phyloP scores from a whole-genome alignment of 805 yeast species.

The Clavispora phyllophila region DNA sequence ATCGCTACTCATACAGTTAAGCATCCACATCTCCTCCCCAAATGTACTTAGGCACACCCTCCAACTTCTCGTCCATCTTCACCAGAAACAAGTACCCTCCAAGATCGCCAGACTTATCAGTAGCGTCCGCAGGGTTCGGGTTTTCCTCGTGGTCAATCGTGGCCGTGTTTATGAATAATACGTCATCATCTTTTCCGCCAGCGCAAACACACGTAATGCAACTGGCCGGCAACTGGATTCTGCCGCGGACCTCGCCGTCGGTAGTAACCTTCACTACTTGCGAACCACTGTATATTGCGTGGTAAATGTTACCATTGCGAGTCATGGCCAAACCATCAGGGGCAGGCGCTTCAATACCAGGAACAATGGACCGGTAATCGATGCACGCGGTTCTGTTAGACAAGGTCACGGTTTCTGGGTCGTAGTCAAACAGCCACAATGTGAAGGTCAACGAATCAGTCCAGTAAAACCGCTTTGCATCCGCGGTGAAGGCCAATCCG shows the following conservation, averaged over 20 bases:
- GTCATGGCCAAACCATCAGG: constrained; percentile 81
- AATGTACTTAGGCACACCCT: constrained; percentile 20
- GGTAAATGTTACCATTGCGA: constrained; percentile 48
- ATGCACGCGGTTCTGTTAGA: constrained; percentile 23
- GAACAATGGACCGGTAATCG: constrained; percentile 14
- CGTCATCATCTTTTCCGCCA: constrained; percentile 48
- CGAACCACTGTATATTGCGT: constrained; percentile 62
- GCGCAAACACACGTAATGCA: constrained; percentile 64
- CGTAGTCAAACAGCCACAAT: constrained; percentile 37
- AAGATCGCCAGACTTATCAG: constrained; percentile 36
- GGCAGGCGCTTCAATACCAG: constrained; percentile 37
- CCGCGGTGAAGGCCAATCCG: constrained; percentile 44
- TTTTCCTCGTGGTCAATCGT: constrained; percentile 39
- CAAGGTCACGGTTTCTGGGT: constrained; percentile 22
- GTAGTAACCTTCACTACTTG: constrained; percentile 50
- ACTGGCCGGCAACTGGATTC: constrained; percentile 52
- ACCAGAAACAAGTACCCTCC: constrained; percentile 60
- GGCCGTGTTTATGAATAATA: constrained; percentile 66
- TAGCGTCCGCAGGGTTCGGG: constrained; percentile 18
- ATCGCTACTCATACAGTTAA: too few relatives aligned
- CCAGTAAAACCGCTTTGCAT: constrained; percentile 32
- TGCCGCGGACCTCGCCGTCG: constrained; percentile 47
- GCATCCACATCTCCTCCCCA: constrained; percentile 25
- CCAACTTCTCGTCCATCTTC: constrained; percentile 28
- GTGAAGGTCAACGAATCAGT: constrained; percentile 34